Base-by-base conservation (phyloP, 1,139 yeast species). In the Taiozyma sp. region DNA sequence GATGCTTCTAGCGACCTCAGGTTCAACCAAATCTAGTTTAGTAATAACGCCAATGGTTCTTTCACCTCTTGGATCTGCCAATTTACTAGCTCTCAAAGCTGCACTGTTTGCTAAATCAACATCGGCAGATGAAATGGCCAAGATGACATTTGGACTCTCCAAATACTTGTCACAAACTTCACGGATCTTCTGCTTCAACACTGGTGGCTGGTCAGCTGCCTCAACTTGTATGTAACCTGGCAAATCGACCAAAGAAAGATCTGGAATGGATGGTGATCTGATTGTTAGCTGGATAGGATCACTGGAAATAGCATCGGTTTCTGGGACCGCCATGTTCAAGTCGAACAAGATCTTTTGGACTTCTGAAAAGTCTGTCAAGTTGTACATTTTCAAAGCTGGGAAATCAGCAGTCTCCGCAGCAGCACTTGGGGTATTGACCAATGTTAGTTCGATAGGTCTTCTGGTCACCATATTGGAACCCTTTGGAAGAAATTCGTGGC, bases 181-280 rank as follows among this genome's bases (percentile, higher is more conserved):
- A 55, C 88, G 75, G 59, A 95, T 95, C 64, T 85, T 88, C 45
- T 77, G 77, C 65, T 93, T 91, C 56, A 95, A 75, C 56, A 85
- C 88, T 6, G 76, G 71, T 1, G 99, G 99, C 69, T 95, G 99
- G 67, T 93, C 98, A 5, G 95, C 91, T 1, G 98, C 95, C 64
- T 95, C 96, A 2, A 95, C 84, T 68, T 95, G 99, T 58, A 95
- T 95, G 65, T 95, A 95, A 6, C 99, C 99, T 0, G 99, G 99
- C 53, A 95, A 73, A 72, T 93, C 99, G 22, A 95, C 97, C 58
- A 95, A 73, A 0, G 97, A 89, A 52, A 93, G 74, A 69, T 95
- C 99, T 0, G 99, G 99, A 6, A 93, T 96, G 48, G 81, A 76
- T 4, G 98, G 95, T 2, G 99, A 91, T 66, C 83, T 85, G 44